Evolutionary conservation across 129 eudicot species (phyloP), one percentile per base, ranked within the genome.

Genomic region (Smallanthus sonchifolius): DNA sequence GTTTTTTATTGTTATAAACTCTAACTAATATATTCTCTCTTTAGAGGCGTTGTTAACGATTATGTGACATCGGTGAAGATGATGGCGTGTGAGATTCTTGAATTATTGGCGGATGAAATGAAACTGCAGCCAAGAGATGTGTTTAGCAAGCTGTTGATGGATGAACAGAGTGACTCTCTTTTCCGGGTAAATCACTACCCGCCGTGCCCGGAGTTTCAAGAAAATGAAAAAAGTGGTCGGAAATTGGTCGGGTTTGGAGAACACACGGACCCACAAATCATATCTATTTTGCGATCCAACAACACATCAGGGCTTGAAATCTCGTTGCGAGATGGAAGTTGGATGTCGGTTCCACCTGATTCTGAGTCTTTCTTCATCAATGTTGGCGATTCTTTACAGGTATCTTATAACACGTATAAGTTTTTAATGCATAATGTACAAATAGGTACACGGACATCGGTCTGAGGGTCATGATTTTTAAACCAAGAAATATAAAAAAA

Each of bases 351-450:
- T 45, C 97, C 97, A 19, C 91, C 97, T 4, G 97, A 92, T 77
- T 83, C 89, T 9, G 75, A 80, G 40, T 92, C 96, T 17, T 92
- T 89, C 77, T 92, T 92, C 85, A 82, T 92, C 84, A 89, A 87
- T 68, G 96, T 92, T 75, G 97, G 97, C 28, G 97, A 92, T 74
- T 92, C 96, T 4, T 74, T 92, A 67, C 97, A 92, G 97, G 97
- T 91, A 81, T 4, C 2, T 10, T 30, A 2, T 6, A 51, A 42
- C 10, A n/a, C 15, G 6, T 42, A 10, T 11, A 65, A 5, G 17
- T 39, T 16, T 24, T 16, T 51, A 16, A 16, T 16, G 9, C 51
- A 54, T 7, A 11, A 9, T 28, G 38, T 28, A 28, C 65, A 28
- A 3, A 38, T 59, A 4, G 20, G 1, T 51, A 3, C 7, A 17